Conservation (phyloP, 2,329 filamentous ascomycete species). For the Aspergillus sp. region DNA sequence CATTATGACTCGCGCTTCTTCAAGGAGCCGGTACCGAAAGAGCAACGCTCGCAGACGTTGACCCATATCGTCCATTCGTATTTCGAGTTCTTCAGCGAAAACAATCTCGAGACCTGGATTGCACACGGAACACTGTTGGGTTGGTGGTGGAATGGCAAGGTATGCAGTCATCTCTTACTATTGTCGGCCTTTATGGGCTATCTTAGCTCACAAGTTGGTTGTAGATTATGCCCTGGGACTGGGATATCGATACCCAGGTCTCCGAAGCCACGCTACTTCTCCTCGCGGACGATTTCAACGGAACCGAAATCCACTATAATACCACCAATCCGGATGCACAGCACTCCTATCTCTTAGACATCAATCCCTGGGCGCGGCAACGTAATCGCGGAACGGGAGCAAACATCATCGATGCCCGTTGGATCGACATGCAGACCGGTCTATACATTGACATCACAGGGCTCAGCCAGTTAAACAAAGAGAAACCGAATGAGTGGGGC, state of each 20-base stretch:
- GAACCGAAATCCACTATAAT: constrained; percentile 57
- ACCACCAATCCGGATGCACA: constrained; percentile 41
- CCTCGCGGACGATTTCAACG: constrained; percentile 67
- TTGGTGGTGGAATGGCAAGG: constrained; percentile 81
- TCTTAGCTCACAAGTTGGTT: not conserved
- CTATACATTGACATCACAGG: constrained; percentile 84
- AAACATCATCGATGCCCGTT: constrained; percentile 82
- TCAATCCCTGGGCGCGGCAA: constrained; percentile 69
- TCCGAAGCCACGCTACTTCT: constrained; percentile 64
- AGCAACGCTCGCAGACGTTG: constrained; percentile 65
- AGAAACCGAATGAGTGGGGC: constrained; percentile 66
- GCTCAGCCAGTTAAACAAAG: constrained; percentile 65
- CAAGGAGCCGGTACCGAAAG: constrained; percentile 61
- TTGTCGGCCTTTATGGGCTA: not conserved
- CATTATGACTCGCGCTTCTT: constrained; percentile 78
- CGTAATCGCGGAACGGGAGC: constrained; percentile 63
- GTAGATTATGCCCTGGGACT: constrained; percentile 78
- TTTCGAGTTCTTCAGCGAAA: constrained; percentile 62
- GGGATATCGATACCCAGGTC: constrained; percentile 80
- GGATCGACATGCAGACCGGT: constrained; percentile 74
- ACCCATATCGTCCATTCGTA: constrained; percentile 73
- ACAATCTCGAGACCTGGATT: constrained; percentile 78
- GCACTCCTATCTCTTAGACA: constrained; percentile 68
- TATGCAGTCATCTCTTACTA: constrained; percentile 26
- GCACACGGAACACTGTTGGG: constrained; percentile 81